Percentiles rank a stretch among this genome's conserved stretches.
These are phyloP conservation scores for Cephalotrichum gorgonifer DNA, from an alignment of 2,329 filamentous ascomycete species.

Conservation along the genomic window DNA sequence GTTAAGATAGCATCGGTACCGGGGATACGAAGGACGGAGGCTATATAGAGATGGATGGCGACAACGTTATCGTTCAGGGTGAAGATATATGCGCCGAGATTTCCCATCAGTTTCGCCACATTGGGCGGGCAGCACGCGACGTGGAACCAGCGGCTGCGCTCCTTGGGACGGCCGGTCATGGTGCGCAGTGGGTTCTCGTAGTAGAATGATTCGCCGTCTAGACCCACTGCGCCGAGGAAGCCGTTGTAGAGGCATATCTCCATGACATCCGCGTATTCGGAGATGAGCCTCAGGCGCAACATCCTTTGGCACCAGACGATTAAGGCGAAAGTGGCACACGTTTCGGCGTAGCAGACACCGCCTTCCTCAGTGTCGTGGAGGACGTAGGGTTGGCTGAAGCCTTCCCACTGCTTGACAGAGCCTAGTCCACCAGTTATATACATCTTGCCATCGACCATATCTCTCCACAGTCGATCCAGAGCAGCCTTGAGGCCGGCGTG, in stretches of 20 bases:
- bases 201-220: slow-evolving; percentile 46
- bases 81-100: slow-evolving; percentile 44
- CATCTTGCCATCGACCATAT: slow-evolving; percentile 52
- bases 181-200: slow-evolving; percentile 53
- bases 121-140: slow-evolving; percentile 53
- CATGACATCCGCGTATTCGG: slow-evolving; percentile 46
- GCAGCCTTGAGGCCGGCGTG: slow-evolving; percentile 15
- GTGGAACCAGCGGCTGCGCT: slow-evolving; percentile 46
- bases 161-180: slow-evolving; percentile 35
- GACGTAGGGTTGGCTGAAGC: slow-evolving; percentile 49
- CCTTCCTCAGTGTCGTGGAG: slow-evolving; percentile 48
- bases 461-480: slow-evolving; percentile 35
- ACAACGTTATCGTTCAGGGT: slow-evolving; percentile 20
- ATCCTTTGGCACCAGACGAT: slow-evolving; percentile 51
- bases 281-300: slow-evolving; percentile 40
- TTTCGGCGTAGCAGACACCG: slow-evolving; percentile 53
- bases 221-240: slow-evolving; percentile 45
- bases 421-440: slow-evolving; percentile 54
- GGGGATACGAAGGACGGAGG: too few species aligned
- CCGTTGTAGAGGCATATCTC: slow-evolving; percentile 52
- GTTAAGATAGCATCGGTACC: too few species aligned
- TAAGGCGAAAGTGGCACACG: slow-evolving; percentile 48
- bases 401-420: slow-evolving; percentile 43
- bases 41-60: slow-evolving; percentile 48
- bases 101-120: slow-evolving; percentile 42